Evolutionary conservation across 2,329 filamentous ascomycete species (phyloP).

Genomic region (Penicillium sclerotiorum): DNA sequence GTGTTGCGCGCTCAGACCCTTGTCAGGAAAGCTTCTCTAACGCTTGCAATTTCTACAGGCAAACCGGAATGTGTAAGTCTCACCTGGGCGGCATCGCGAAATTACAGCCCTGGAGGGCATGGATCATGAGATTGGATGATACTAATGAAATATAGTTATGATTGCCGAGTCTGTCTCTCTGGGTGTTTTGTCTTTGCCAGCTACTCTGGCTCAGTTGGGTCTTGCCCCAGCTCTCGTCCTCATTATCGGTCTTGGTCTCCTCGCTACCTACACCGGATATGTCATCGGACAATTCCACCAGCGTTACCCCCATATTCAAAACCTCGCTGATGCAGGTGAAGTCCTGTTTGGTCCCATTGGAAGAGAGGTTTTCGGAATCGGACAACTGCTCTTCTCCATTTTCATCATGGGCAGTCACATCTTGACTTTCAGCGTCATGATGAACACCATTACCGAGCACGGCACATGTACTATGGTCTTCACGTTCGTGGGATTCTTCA

Average conservation of each 20-base stretch:
- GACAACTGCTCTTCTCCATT: slow-evolving; percentile 65
- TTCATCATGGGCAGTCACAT: slow-evolving; percentile 74
- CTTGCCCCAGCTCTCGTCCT: slow-evolving; percentile 51
- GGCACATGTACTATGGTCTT: slow-evolving; percentile 66
- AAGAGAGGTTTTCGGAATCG: slow-evolving; percentile 63
- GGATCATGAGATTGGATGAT: no score
- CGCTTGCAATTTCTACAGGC: slow-evolving; percentile 5
- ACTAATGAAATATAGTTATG: slow-evolving; percentile 20
- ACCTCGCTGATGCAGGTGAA: slow-evolving; percentile 68
- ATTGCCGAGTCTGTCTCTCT: slow-evolving; percentile 27
- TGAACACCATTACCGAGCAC: slow-evolving; percentile 65
- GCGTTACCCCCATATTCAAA: slow-evolving; percentile 61
- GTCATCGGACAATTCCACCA: slow-evolving; percentile 62
- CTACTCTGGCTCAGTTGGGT: slow-evolving; percentile 21
- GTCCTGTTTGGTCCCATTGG: slow-evolving; percentile 64
- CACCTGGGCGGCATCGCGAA: neutral
- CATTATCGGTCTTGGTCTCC: slow-evolving; percentile 56
- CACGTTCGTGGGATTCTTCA: slow-evolving; percentile 58
- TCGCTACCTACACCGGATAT: slow-evolving; percentile 62
- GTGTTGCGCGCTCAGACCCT: slow-evolving; percentile 2
- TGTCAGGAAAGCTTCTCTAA: slow-evolving; percentile 1
- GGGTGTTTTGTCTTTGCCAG: slow-evolving; percentile 22
- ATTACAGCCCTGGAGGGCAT: neutral
- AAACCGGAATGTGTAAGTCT: slow-evolving; percentile 27
- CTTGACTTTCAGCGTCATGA: slow-evolving; percentile 68